Conservation (phyloP, 2,329 filamentous ascomycete species). For the Colletotrichum spinosum region DNA sequence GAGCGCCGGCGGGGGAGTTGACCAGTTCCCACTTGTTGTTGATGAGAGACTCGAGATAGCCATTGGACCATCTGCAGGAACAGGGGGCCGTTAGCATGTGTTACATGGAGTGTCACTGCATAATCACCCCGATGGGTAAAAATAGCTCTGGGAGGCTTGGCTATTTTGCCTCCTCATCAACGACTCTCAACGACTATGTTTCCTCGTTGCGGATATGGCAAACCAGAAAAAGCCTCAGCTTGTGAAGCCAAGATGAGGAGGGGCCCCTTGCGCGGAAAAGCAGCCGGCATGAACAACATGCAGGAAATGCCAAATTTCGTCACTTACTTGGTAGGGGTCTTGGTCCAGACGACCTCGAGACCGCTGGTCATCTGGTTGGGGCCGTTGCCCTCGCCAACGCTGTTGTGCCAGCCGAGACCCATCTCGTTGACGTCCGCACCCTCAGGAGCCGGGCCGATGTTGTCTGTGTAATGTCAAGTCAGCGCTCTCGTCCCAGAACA, state of each 20-base stretch:
- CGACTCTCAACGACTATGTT: too few relatives aligned
- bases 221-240: constrained; percentile 4
- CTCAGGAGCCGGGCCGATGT: constrained; percentile 76
- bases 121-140: constrained; percentile 31
- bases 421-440: constrained; percentile 73
- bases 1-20: constrained; percentile 80
- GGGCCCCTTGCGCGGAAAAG: not conserved
- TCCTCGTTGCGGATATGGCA: not conserved
- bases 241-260: not conserved
- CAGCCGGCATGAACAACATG: constrained; percentile 4
- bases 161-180: not conserved
- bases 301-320: constrained; percentile 4
- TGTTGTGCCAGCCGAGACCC: constrained; percentile 80
- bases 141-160: constrained; percentile 20
- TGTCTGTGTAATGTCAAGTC: constrained; percentile 56
- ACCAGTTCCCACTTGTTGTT: constrained; percentile 82
- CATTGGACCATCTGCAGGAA: constrained; percentile 70
- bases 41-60: constrained; percentile 81
- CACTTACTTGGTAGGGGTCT: constrained; percentile 71
- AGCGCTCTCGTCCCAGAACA: constrained; percentile 12
- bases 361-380: constrained; percentile 80
- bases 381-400: constrained; percentile 74
- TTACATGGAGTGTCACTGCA: constrained; percentile 20
- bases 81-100: constrained; percentile 29
- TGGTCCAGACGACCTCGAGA: constrained; percentile 84